Conservation (phyloP, 352 stramenopile genomes). For the Phytophthora syringae region DNA sequence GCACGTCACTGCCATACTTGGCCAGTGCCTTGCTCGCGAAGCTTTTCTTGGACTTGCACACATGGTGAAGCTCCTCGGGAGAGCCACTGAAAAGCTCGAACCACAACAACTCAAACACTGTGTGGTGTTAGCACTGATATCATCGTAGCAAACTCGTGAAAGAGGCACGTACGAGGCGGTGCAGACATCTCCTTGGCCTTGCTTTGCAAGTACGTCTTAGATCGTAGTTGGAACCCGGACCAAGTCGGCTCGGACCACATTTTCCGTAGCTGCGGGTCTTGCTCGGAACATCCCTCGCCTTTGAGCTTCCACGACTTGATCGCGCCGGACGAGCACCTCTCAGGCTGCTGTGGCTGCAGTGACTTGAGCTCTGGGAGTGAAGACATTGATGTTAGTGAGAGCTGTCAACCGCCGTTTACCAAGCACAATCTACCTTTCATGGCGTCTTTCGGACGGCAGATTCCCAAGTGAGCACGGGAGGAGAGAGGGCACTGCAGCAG, state of each 20-base stretch:
- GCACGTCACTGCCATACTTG: conserved; percentile 71
- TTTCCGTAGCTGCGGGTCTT: conserved; percentile 54
- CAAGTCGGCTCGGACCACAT: conserved; percentile 80
- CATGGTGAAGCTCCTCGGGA: conserved; percentile 69
- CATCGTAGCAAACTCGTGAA: neutral
- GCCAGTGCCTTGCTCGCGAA: conserved; percentile 67
- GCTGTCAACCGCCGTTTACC: neutral
- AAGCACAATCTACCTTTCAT: conserved; percentile 16
- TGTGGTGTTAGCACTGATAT: neutral
- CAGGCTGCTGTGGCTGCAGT: conserved; percentile 27
- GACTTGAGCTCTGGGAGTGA: conserved; percentile 24
- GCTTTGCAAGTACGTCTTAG: conserved; percentile 75
- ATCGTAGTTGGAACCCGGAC: conserved; percentile 69
- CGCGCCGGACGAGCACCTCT: conserved; percentile 40
- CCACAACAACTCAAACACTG: conserved; percentile 87
- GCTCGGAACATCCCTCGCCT: conserved; percentile 50
- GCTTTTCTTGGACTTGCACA: conserved; percentile 71
- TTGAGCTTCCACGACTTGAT: conserved; percentile 59
- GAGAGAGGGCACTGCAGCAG: too few species aligned
- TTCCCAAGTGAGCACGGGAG: too few species aligned
- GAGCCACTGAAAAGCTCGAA: conserved; percentile 83
- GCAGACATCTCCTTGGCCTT: conserved; percentile 68
- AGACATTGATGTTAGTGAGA: conserved; percentile 3
- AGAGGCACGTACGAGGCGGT: conserved; percentile 54
- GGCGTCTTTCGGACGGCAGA: conserved; percentile 2